A percentile compares a stretch with the other conserved stretches of the same genome.
These are phyloP conservation scores for Chenopodium quinoa DNA, from an alignment of 148 eudicot species.

Conservation along the genomic window DNA sequence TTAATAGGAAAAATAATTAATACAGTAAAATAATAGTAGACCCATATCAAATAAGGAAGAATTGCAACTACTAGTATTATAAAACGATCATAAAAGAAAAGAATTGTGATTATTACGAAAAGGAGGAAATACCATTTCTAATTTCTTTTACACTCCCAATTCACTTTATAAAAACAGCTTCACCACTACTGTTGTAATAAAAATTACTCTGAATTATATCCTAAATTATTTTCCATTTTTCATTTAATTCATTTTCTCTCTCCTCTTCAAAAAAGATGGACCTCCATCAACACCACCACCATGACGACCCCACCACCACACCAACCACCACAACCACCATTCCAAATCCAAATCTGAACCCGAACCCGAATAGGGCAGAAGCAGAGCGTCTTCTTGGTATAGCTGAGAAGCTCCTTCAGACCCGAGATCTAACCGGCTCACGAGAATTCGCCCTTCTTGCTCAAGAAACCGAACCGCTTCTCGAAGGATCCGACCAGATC, in stretches of 20 bases:
- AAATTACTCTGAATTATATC: neutral
- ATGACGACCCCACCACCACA: neutral
- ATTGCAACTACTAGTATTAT: too few relatives aligned
- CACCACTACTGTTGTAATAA: neutral
- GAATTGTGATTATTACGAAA: too few relatives aligned
- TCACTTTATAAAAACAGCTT: neutral
- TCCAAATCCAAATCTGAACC: neutral
- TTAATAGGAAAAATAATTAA: too few relatives aligned
- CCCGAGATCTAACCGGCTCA: constrained; percentile 58
- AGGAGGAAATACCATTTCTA: too few relatives aligned
- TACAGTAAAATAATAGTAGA: too few relatives aligned
- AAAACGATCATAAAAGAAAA: too few relatives aligned
- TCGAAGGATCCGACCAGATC: constrained; percentile 87
- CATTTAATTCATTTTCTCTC: neutral
- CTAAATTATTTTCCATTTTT: neutral
- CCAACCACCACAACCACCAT: neutral
- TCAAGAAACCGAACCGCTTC: constrained; percentile 73
- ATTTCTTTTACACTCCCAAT: neutral
- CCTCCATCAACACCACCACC: constrained; percentile 10
- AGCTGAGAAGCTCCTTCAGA: constrained; percentile 71
- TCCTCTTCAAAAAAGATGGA: constrained; percentile 1
- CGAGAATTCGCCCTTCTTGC: constrained; percentile 87
- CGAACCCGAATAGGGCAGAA: constrained; percentile 42
- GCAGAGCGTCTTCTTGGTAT: constrained; percentile 65
- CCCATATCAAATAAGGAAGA: too few relatives aligned